Base-by-base conservation (phyloP, 805 yeast species). In the Metschnikowia hibisci region DNA sequence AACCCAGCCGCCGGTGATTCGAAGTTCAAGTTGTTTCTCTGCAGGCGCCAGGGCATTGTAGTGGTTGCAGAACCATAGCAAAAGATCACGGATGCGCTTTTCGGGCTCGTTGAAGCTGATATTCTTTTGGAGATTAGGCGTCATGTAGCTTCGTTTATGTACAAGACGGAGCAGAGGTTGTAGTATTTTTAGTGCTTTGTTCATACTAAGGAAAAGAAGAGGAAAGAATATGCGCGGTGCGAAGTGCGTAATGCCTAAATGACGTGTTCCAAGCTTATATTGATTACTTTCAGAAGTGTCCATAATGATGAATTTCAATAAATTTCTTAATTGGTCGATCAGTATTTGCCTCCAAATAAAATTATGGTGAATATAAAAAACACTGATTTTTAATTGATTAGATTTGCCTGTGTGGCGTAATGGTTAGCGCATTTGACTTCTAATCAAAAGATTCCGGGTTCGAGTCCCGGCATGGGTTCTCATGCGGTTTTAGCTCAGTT, bases 1-100 rank as follows among this genome's bases (percentile, higher is more conserved):
- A 2, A 93, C 99, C 99, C 99, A 91, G 0, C 99, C 99, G 28
- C 99, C 99, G 0, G 97, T 90, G 52, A 93, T 86, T 47, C 99
- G 63, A 11, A 86, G 70, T 34, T 75, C 82, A 8, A 83, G 59
- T n/a, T 50, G 55, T 14, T 57, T 30, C 48, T 52, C 40, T 9
- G 41, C 39, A 14, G 36, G 22, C 11, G 40, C 41, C 3, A 46
- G 36, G 10, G 49, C 20, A 47, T 74, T 73, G 51, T 72, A 68
- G 35, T 56, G 49, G 34, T 55, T 50, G 54, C 73, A 69, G 52
- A 66, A 77, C 28, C 66, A 70, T 14, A 67, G 66, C 28, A 77
- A 56, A 9, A 76, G 49, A 29, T 56, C 49, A 28, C 67, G 55
- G 49, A 77, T 72, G 36, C 64, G 63, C 15, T 54, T 46, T 52